These are phyloP conservation scores for Plasmodium malariae DNA, from an alignment of 169 alveolate species.

Conservation along the genomic window DNA sequence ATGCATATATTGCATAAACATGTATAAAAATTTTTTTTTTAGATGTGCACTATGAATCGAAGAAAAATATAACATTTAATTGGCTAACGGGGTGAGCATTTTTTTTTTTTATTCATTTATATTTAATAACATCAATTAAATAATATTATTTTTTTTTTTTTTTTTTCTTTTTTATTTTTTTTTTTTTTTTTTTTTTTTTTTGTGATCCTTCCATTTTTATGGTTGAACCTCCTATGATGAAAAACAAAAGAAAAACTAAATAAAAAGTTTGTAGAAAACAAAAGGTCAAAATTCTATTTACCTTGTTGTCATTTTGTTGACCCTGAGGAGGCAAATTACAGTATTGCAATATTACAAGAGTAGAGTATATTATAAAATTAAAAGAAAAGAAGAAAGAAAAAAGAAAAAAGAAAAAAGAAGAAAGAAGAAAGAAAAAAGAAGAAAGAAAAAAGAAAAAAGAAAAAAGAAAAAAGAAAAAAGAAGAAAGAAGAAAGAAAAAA, in stretches of 20 bases:
- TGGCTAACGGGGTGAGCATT: too few relatives aligned
- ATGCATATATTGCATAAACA: too few relatives aligned
- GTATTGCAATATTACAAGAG: not conserved
- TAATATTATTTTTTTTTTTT: slow-evolving; percentile 18
- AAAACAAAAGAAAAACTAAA: slow-evolving; percentile 32
- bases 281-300: slow-evolving; percentile 36
- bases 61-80: too few relatives aligned
- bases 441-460: too few relatives aligned
- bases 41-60: too few relatives aligned
- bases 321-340: slow-evolving; percentile 77
- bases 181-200: slow-evolving; percentile 64
- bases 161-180: slow-evolving; percentile 39
- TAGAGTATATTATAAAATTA: too few relatives aligned
- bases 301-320: slow-evolving; percentile 74
- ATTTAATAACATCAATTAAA: not conserved
- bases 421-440: too few relatives aligned
- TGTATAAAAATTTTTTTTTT: too few relatives aligned
- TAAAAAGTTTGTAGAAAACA: slow-evolving; percentile 44
- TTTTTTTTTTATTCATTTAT: not conserved
- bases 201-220: slow-evolving; percentile 76
- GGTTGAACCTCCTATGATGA: slow-evolving; percentile 80
- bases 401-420: not conserved
- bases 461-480: not conserved
- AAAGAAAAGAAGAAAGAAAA: too few relatives aligned
- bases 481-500: not conserved